Base-by-base conservation (phyloP, 1,284 basidiomycete species). In the Puccinia hordei region DNA sequence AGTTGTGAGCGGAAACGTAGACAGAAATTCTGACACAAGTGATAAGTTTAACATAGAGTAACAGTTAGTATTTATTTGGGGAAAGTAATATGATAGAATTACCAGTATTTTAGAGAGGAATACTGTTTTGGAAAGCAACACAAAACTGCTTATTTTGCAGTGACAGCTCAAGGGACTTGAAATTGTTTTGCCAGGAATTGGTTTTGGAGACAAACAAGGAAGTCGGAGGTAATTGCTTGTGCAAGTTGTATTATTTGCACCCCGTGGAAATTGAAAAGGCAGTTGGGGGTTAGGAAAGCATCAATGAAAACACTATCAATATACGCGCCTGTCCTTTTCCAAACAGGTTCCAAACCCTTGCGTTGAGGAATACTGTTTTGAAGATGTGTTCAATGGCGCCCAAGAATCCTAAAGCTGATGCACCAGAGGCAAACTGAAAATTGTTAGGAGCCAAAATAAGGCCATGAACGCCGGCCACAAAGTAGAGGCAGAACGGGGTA, bases 241-340 rank as follows among this genome's bases (percentile, higher is more conserved):
- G 61, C 27, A 35, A 65, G 38, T 35, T 35, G 61, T 17, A 35
- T 35, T 35, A 65, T 65, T 65, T 65, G 61, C 19, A 27, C 3
- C 38, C 33, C 30, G 33, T 27, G 30, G 15, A 65, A 65, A n/a
- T 35, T 35, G n/a, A 65, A 65, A 15, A 65, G 61, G 38, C 30
- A 35, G 22, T 65, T 65, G 15, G 61, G 61, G 61, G 61, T 65
- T n/a, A 65, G 61, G 38, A 65, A 65, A 35, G 61, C 27, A 15
- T 65, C 61, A 35, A 65, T 65, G 61, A 65, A 41, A 65, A 65
- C 24, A 65, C 61, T 65, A n/a, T 65, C 38, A 35, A 41, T 41
- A 65, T 65, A 65, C 19, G 61, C 61, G 38, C 61, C 61, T 30
- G 30, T n/a, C 38, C 38, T 65, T 65, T 38, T 65, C 61, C 27